Percentiles rank a stretch among this genome's conserved stretches.
These are phyloP conservation scores for Tolypocladium inflatum DNA, from an alignment of 2,329 filamentous ascomycete genomes.

Conservation along the genomic window DNA sequence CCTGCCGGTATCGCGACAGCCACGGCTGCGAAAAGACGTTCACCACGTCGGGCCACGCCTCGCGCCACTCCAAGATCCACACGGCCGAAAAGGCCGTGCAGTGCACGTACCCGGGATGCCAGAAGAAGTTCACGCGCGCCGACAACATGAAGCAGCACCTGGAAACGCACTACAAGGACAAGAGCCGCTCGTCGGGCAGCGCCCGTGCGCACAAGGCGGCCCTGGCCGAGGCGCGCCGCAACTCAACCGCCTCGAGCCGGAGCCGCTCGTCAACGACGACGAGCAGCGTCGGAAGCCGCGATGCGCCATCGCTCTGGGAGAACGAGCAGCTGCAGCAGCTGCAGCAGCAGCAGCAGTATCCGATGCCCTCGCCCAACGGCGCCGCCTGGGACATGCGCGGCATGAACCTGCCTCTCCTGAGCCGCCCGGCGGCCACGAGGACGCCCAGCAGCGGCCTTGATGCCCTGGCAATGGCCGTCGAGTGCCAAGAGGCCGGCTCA, in stretches of 20 bases:
- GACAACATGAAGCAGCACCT: constrained; percentile 87
- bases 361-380: constrained; percentile 26
- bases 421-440: constrained; percentile 30
- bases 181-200: constrained; percentile 33
- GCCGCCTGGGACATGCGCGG: constrained; percentile 38
- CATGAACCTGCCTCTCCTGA: constrained; percentile 33
- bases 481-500: constrained; percentile 35
- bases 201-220: constrained; percentile 21
- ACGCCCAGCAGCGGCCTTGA: constrained; percentile 45
- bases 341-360: constrained; percentile 19
- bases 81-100: constrained; percentile 69
- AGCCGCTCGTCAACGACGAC: constrained; percentile 17
- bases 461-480: constrained; percentile 43
- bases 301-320: constrained; percentile 26
- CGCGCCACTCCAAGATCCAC: constrained; percentile 76
- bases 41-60: constrained; percentile 78
- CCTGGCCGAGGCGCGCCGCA: constrained; percentile 21
- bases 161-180: constrained; percentile 63
- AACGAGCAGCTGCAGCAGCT: constrained; percentile 15
- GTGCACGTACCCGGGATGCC: constrained; percentile 59
- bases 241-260: constrained; percentile 19
- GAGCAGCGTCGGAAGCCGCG: constrained; percentile 7
- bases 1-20: constrained; percentile 62
- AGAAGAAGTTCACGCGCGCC: constrained; percentile 71
- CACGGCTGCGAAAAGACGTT: constrained; percentile 71